These are phyloP conservation scores for Pholiota microspora DNA, from an alignment of 768 basidiomycete species.

Conservation along the genomic window DNA sequence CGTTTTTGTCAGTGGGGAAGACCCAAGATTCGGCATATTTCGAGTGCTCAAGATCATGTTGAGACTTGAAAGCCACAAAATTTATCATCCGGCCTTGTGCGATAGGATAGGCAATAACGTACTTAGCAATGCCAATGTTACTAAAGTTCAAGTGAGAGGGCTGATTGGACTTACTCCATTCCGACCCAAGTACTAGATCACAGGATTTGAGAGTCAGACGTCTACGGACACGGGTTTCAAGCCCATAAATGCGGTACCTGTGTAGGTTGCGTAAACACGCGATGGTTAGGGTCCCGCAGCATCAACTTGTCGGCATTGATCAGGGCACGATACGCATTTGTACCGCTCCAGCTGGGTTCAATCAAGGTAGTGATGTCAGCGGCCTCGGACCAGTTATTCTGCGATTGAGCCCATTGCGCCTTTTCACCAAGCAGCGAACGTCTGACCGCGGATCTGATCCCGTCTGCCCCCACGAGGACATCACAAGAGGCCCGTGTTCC, in stretches of 20 bases:
- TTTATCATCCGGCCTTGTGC: constrained; percentile 58
- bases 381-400: constrained; percentile 36
- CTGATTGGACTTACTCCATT: constrained; percentile 5
- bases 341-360: constrained; percentile 60
- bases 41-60: constrained; percentile 51
- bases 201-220: not conserved
- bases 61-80: constrained; percentile 54
- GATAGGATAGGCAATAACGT: constrained; percentile 62
- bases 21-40: constrained; percentile 53
- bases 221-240: not conserved
- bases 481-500: constrained; percentile 60
- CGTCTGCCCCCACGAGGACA: constrained; percentile 70
- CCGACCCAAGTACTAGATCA: constrained; percentile 4
- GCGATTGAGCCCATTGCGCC: constrained; percentile 30
- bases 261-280: constrained; percentile 42
- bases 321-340: constrained; percentile 56
- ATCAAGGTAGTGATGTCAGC: constrained; percentile 39
- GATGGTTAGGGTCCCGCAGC: constrained; percentile 44
- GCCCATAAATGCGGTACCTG: constrained; percentile 34
- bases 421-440: constrained; percentile 36
- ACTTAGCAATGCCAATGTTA: constrained; percentile 32
- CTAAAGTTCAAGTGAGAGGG: not conserved
- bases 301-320: constrained; percentile 49
- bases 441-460: constrained; percentile 57
- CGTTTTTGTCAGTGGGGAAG: constrained; percentile 38